Evolutionary conservation across 208 protist species (phyloP), one percentile per base, ranked within the genome.

Genomic region (Acanthamoeba royreba): DNA sequence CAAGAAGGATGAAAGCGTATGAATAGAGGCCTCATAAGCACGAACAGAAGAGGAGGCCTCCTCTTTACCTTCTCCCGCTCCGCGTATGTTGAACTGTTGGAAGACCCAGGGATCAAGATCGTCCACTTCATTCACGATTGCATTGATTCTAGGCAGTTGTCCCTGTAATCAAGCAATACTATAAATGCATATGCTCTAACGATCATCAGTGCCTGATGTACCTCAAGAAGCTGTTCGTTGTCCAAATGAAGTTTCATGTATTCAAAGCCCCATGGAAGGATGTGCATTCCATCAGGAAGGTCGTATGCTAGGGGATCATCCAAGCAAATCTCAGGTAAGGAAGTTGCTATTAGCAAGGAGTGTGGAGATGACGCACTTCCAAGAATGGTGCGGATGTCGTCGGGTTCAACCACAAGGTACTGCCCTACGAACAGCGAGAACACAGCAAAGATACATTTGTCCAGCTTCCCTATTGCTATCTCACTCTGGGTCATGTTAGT

Each of bases 61-160:
- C 11, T 77, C 35, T 28, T n/a, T 38, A 38, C 77, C 77, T 87
- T 88, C 81, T 13, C 81, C 81, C 4, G 81, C n/a, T 25, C 81
- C 81, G 0, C 52, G 0, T 42, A 88, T 61, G 81, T 88, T 61
- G 81, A 88, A 88, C 17, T 40, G 13, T 38, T 88, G 81, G 33
- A 43, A 61, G 9, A 88, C 52, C 45, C 45, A 88, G 0, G 81
- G 81, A 8, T 88, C 81, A 35, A 66, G 25, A 42, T 53, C 0
- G 45, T 88, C 81, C 35, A 88, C 52, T 9, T 15, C 81, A 17
- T 43, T 28, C 33, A 88, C 81, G 28, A 88, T 88, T 13, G 81
- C 45, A 31, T 88, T 88, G n/a, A 88, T 87, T 40, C 40, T 87
- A 28, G 66, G 66, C n/a, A 77, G 77, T 87, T 87, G 46, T 8